Evolutionary conservation across 2,329 filamentous ascomycete species (phyloP).

Genomic region (Conoideocrella luteorostrata): DNA sequence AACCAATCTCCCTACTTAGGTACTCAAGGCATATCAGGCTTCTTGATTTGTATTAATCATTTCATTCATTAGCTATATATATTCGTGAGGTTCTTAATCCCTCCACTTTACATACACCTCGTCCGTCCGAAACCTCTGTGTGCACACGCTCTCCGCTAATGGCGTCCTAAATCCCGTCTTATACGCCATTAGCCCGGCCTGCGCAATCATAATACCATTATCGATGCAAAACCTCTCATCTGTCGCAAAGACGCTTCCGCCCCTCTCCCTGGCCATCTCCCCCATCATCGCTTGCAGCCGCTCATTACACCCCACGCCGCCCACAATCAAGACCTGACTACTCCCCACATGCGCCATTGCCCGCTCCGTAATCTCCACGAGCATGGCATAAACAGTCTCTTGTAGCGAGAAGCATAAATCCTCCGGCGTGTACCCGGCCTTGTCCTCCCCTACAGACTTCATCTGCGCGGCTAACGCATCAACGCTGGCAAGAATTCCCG

Average conservation of each 20-base stretch:
- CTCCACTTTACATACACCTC: slow-evolving; percentile 77
- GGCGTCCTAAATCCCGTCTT: slow-evolving; percentile 71
- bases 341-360: slow-evolving; percentile 97
- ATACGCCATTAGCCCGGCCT: slow-evolving; percentile 83
- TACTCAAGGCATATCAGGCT: background rate
- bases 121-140: slow-evolving; percentile 76
- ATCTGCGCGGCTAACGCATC: slow-evolving; percentile 73
- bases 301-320: slow-evolving; percentile 92
- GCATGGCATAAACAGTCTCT: slow-evolving; percentile 93
- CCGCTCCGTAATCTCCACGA: slow-evolving; percentile 96
- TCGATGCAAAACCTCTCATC: slow-evolving; percentile 98
- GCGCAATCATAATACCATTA: slow-evolving; percentile 99
- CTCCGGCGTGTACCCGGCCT: slow-evolving; percentile 61
- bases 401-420: slow-evolving; percentile 93
- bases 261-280: slow-evolving; percentile 80
- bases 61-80: too few species aligned
- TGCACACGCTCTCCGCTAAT: slow-evolving; percentile 77
- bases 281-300: slow-evolving; percentile 98
- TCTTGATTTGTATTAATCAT: too few species aligned
- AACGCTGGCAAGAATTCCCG: slow-evolving; percentile 78
- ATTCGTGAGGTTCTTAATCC: slow-evolving; percentile 42
- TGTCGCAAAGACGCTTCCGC: slow-evolving; percentile 86
- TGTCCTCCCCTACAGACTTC: slow-evolving; percentile 40
- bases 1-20: background rate
- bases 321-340: slow-evolving; percentile 86